A percentile compares a stretch with the other conserved stretches of the same genome.
Evolutionary conservation across 148 eudicot genomes (phyloP).

Genomic region (Polygonum aviculare): DNA sequence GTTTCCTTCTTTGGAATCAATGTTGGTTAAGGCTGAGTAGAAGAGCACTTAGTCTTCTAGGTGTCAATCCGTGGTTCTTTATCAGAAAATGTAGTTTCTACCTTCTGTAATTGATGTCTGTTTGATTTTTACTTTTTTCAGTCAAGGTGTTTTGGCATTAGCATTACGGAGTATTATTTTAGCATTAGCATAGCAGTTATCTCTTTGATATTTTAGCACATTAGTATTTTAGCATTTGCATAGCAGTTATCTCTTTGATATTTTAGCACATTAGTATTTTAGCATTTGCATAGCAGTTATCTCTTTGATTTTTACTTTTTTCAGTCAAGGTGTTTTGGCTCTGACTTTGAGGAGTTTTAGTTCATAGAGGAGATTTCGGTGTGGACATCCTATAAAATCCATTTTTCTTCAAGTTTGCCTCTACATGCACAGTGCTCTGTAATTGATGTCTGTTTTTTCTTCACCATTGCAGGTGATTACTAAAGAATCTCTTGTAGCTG

Average conservation of each 20-base stretch:
- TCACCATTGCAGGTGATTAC: constrained; percentile 49
- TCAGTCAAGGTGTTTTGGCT: neutral
- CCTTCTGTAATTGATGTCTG: too few relatives aligned
- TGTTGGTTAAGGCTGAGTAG: neutral
- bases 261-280: too few relatives aligned
- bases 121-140: neutral
- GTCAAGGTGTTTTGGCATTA: neutral
- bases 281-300: too few relatives aligned
- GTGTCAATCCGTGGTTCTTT: neutral
- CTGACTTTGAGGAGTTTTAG: neutral
- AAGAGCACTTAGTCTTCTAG: neutral
- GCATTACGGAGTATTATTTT: too few relatives aligned
- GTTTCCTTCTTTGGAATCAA: neutral
- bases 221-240: too few relatives aligned
- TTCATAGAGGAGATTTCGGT: neutral
- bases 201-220: too few relatives aligned
- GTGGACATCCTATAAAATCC: neutral
- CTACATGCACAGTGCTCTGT: neutral
- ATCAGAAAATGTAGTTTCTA: neutral
- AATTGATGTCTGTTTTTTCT: neutral
- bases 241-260: too few relatives aligned
- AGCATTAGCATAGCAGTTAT: too few relatives aligned
- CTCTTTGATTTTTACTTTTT: neutral
- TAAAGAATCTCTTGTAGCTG: constrained; percentile 52
- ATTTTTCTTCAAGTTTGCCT: neutral